Evolutionary conservation across 1,284 basidiomycete genomes (phyloP).

Genomic region (Naganishia sp.): DNA sequence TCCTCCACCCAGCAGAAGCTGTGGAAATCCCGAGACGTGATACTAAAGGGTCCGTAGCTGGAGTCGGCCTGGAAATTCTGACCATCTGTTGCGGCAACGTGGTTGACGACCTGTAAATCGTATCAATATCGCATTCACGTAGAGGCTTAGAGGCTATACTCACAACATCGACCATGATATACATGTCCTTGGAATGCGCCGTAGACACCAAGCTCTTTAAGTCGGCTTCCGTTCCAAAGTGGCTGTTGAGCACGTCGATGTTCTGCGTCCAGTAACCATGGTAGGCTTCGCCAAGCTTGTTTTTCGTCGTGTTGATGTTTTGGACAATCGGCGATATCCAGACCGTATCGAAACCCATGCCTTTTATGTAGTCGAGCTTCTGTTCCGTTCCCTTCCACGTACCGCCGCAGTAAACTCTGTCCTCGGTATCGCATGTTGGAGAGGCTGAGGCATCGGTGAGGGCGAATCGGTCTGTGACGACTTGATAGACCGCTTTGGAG

Average conservation of each 20-base stretch:
- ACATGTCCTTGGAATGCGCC: conserved; percentile 56
- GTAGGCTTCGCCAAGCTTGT: conserved; percentile 49
- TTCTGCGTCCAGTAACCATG: conserved; percentile 50
- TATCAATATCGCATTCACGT: neutral
- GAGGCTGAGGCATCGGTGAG: conserved; percentile 39
- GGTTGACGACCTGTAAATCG: conserved; percentile 52
- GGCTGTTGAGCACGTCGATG: conserved; percentile 51
- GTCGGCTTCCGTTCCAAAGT: conserved; percentile 55
- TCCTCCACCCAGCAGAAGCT: conserved; percentile 53
- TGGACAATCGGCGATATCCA: conserved; percentile 57
- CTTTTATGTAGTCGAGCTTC: conserved; percentile 51
- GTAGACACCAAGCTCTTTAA: conserved; percentile 54
- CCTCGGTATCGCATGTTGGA: conserved; percentile 39
- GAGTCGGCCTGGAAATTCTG: conserved; percentile 40
- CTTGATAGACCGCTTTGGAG: conserved; percentile 38
- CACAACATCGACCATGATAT: conserved; percentile 58
- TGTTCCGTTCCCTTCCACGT: conserved; percentile 46
- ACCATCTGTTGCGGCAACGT: conserved; percentile 51
- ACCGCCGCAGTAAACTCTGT: conserved; percentile 49
- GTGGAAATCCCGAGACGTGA: conserved; percentile 50
- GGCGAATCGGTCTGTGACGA: conserved; percentile 53
- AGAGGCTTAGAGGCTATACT: conserved; percentile 21
- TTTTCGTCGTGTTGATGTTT: conserved; percentile 47
- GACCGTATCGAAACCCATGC: conserved; percentile 54
- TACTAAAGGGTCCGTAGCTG: conserved; percentile 49